phyloP scores from a whole-genome alignment of 1,284 basidiomycete genomes.

The Puccinia coronata region DNA sequence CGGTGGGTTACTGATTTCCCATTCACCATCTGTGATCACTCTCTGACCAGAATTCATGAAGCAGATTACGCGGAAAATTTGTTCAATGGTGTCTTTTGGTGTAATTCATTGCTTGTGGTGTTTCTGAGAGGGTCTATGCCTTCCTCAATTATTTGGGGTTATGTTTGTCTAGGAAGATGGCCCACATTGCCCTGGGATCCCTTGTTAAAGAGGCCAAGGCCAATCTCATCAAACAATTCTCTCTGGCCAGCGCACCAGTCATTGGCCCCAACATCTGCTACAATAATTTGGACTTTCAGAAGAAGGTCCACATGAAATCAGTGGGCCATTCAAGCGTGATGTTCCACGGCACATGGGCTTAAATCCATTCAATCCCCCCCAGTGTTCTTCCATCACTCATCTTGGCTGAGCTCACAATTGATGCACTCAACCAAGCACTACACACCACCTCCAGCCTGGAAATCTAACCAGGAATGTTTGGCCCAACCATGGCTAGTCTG shows the following conservation, averaged over 20 bases:
- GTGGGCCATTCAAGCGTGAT: background rate
- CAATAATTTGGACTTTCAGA: too few relatives aligned
- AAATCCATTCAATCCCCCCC: background rate
- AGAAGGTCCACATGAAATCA: too few relatives aligned
- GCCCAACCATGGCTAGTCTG: background rate
- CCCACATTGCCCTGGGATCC: background rate
- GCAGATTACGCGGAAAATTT: background rate
- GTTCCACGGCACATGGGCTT: slow-evolving; percentile 21
- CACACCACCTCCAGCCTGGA: background rate
- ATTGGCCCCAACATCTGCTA: too few relatives aligned
- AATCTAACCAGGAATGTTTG: background rate
- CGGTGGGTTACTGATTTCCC: too few relatives aligned
- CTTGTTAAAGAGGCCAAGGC: background rate
- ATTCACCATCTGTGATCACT: too few relatives aligned
- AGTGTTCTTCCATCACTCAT: background rate
- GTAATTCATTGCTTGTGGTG: background rate
- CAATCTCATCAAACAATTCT: background rate
- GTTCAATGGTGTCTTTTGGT: slow-evolving; percentile 5
- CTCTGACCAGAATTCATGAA: too few relatives aligned
- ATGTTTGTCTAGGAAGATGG: too few relatives aligned
- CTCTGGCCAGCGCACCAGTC: too few relatives aligned
- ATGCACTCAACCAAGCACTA: background rate
- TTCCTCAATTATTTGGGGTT: background rate
- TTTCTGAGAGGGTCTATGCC: background rate
- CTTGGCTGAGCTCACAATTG: background rate